Evolutionary conservation across 139 green algal genomes (phyloP), one percentile per base, ranked within the genome.

Genomic region (Eudorina sp.): DNA sequence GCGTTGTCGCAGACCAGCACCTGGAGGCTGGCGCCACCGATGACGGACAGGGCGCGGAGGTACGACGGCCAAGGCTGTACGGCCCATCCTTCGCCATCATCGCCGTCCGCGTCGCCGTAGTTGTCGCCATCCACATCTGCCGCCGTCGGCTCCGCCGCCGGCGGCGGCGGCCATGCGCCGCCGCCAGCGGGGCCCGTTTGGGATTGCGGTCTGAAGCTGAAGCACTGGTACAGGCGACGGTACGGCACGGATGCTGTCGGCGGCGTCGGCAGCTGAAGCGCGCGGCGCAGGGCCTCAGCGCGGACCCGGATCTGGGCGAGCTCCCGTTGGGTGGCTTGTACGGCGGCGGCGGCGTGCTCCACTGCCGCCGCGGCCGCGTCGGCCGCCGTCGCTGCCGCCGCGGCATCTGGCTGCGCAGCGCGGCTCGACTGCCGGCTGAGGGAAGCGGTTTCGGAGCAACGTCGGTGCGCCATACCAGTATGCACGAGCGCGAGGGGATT

Each of bases 151-250:
- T 27, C 8, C 11, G 14, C 72, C 21, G 41, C 19, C 46, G 14
- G 29, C 45, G 21, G 74, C 46, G 8, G 46, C 45, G 36, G n/a
- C n/a, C n/a, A n/a, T n/a, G n/a, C n/a, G 34, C 36, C 25, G 34
- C 38, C 21, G 55, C 27, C 6, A 41, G 43, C 36, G n/a, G 8
- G 18, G 27, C 27, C n/a, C n/a, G n/a, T n/a, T n/a, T n/a, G n/a
- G n/a, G n/a, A n/a, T 11, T 19, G 82, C 36, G 68, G 40, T n/a
- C 62, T 86, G 8, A 93, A 75, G 0, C 21, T 53, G 16, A 93
- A 87, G 78, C 84, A 92, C 4, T 79, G 34, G 36, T 90, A 84
- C 31, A 92, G 81, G 18, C 43, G 81, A 5, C 60, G 60, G 75
- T 83, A 83, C 48, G n/a, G 46, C 18, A 3, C 48, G 11, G 73